These are phyloP conservation scores for Vitis hybrid DNA, from an alignment of 177 flowering plant species.

Conservation along the genomic window DNA sequence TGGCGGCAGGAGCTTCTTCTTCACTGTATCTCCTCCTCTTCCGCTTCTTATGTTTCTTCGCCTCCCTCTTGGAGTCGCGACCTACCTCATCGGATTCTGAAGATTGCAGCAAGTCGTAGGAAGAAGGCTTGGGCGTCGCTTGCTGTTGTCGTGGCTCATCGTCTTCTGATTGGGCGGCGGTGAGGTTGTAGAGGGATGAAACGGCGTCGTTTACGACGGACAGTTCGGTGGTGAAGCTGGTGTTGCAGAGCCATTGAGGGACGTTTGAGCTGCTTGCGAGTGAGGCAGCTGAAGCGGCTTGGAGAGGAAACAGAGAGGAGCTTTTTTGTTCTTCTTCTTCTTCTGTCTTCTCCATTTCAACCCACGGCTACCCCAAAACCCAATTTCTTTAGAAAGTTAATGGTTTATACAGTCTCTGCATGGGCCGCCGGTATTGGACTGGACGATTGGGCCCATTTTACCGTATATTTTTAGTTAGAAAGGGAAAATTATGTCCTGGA, in stretches of 20 bases:
- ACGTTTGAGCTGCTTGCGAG: not conserved
- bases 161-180: slow-evolving; percentile 4
- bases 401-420: no score
- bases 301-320: no score
- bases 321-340: no score
- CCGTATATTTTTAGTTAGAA: no score
- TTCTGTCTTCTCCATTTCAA: no score
- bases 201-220: slow-evolving; percentile 51
- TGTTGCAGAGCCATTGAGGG: slow-evolving; percentile 77
- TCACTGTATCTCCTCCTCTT: slow-evolving; percentile 13
- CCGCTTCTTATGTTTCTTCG: slow-evolving; percentile 27
- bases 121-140: slow-evolving; percentile 18
- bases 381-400: no score
- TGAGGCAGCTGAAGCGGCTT: no score
- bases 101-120: slow-evolving; percentile 46
- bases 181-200: slow-evolving; percentile 23
- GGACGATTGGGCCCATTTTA: no score
- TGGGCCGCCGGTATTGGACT: no score
- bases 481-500: no score
- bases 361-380: no score
- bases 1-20: not conserved
- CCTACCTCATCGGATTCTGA: slow-evolving; percentile 19
- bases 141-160: not conserved
- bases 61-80: slow-evolving; percentile 25
- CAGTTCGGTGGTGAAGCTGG: slow-evolving; percentile 80